phyloP scores from a whole-genome alignment of 176 grass and related monocot species.

The Aegilops speltoides region DNA sequence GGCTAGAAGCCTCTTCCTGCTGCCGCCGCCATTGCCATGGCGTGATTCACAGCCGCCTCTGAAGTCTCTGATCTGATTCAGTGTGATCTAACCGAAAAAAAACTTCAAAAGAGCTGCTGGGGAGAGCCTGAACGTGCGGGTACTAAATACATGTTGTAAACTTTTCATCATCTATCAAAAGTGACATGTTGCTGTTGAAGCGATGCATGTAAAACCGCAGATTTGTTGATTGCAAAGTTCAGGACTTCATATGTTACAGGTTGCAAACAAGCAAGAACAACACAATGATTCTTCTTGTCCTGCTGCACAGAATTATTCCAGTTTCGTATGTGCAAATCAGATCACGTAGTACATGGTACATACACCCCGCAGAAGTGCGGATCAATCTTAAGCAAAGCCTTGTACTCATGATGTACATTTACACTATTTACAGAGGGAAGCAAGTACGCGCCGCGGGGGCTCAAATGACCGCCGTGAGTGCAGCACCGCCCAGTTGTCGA shows the following conservation, averaged over 20 bases:
- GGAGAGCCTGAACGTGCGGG: too few relatives aligned
- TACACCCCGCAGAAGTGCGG: background rate
- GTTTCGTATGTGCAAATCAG: background rate
- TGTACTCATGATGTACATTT: background rate
- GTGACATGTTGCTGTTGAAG: background rate
- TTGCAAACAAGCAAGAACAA: background rate
- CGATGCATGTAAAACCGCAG: background rate
- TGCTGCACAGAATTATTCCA: background rate
- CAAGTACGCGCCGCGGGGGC: constrained; percentile 81
- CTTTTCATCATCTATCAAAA: background rate
- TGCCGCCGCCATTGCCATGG: too few relatives aligned
- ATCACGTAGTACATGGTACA: background rate
- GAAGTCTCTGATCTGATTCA: too few relatives aligned
- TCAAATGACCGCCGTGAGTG: constrained; percentile 75
- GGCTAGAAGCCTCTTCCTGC: too few relatives aligned
- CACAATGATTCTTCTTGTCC: background rate
- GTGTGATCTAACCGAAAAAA: too few relatives aligned
- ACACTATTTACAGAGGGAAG: constrained; percentile 85
- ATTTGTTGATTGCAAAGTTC: background rate
- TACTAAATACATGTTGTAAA: too few relatives aligned
- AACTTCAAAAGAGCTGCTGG: too few relatives aligned
- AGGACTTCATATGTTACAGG: background rate
- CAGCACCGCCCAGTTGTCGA: constrained; percentile 84
- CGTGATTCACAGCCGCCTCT: too few relatives aligned
- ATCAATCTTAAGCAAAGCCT: background rate